Conservation (phyloP, 306 rosid genomes). For the Vicia sativa region DNA sequence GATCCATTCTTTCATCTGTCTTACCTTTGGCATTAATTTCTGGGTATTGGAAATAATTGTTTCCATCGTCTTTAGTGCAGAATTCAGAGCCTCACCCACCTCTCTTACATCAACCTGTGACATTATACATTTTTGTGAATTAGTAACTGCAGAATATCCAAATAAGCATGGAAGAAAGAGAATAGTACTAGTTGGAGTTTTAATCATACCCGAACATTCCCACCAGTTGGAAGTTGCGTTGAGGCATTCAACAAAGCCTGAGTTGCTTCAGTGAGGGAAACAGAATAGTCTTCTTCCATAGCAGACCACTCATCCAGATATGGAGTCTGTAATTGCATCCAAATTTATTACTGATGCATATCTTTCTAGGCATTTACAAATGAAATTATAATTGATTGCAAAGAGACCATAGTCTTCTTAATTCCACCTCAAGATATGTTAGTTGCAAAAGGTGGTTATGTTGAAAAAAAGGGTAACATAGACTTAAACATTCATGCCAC, state of each 20-base stretch:
- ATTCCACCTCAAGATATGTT: constrained; percentile 23
- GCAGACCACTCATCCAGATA: constrained; percentile 73
- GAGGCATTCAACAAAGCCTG: constrained; percentile 76
- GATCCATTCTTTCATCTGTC: constrained; percentile 25
- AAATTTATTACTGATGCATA: constrained; percentile 30
- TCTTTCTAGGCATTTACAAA: constrained; percentile 6
- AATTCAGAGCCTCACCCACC: constrained; percentile 65
- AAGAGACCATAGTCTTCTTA: constrained; percentile 3
- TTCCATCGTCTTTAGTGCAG: constrained; percentile 66
- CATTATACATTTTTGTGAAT: constrained; percentile 31
- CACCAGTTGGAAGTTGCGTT: constrained; percentile 66
- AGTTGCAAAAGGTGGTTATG: constrained; percentile 7
- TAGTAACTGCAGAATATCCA: constrained; percentile 25
- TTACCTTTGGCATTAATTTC: constrained; percentile 65
- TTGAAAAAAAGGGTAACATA: constrained; percentile 8
- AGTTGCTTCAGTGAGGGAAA: constrained; percentile 56
- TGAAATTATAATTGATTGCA: constrained; percentile 11
- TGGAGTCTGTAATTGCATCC: constrained; percentile 59
- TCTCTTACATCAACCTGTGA: constrained; percentile 67
- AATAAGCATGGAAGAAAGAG: constrained; percentile 10
- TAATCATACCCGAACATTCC: constrained; percentile 61
- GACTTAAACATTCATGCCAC: background rate
- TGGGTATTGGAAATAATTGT: constrained; percentile 53
- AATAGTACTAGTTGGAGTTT: constrained; percentile 26
- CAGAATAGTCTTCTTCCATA: constrained; percentile 63